These are phyloP conservation scores for Oidiodendron maius DNA, from an alignment of 495 filamentous ascomycete species.

Conservation along the genomic window DNA sequence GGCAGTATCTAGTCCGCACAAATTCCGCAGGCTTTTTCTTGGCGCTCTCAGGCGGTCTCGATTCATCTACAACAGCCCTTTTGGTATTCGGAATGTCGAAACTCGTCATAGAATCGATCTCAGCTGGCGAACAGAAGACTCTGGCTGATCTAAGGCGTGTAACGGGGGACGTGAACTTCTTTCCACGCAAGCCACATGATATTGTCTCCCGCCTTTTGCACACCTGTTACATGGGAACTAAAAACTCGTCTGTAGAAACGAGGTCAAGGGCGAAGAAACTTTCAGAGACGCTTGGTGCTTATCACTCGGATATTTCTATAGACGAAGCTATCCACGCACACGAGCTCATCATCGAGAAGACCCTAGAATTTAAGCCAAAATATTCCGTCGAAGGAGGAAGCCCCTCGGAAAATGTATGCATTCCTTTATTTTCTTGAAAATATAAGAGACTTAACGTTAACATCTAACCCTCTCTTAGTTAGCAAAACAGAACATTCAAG, in stretches of 20 bases:
- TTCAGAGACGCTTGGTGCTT: conserved; percentile 72
- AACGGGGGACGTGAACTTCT: conserved; percentile 36
- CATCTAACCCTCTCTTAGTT: not conserved
- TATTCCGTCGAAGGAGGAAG: not conserved
- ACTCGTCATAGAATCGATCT: conserved; percentile 52
- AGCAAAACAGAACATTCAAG: conserved; percentile 1
- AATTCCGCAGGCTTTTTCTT: conserved; percentile 27
- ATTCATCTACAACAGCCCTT: conserved; percentile 50
- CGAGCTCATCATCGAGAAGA: not conserved
- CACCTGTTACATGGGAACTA: conserved; percentile 78
- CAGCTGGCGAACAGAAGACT: conserved; percentile 55
- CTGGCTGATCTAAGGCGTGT: conserved; percentile 63
- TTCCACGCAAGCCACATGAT: conserved; percentile 55
- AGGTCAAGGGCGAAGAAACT: conserved; percentile 62
- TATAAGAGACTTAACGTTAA: not conserved
- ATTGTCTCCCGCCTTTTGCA: conserved; percentile 60
- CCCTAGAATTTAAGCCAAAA: not conserved
- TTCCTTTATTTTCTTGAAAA: too few relatives aligned
- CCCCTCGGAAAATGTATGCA: not conserved
- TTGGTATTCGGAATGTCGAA: conserved; percentile 82
- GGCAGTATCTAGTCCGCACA: not conserved
- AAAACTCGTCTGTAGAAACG: conserved; percentile 68
- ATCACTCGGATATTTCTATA: conserved; percentile 45
- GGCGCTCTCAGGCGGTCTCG: conserved; percentile 63
- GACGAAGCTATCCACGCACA: not conserved